Base-by-base conservation (phyloP, 2,329 filamentous ascomycete genomes). In the Arthroderma sp. region DNA sequence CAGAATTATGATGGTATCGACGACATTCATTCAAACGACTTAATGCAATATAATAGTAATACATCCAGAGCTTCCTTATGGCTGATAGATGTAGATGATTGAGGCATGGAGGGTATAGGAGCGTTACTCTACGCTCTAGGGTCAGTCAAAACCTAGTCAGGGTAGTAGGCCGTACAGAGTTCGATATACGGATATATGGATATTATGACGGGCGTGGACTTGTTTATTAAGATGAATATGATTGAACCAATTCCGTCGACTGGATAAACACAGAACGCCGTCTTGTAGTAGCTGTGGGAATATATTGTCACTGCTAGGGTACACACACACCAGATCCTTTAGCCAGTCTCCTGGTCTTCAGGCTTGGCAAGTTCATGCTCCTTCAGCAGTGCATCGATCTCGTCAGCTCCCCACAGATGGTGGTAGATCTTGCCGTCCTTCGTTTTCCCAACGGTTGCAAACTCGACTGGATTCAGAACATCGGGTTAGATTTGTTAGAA, bases 361-460 rank as follows among this genome's bases (percentile, higher is more conserved):
- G 84, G 82, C 80, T 95, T 97, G 61, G 89, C 91, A 71, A 98
- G 76, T 66, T 91, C 91, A 68, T 98, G 91, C 79, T 97, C 89
- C 80, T 91, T 95, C 67, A 98, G 78, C 72, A 98, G 78, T 54
- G 86, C 84, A 70, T 89, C 91, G 68, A 98, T 98, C 79, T 97
- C 93, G 64, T 98, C 91, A 47, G 91, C 91, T 66, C 84, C 87
- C 93, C 93, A 98, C 61, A 98, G 81, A 71, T 95, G 88, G 76
- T 98, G 93, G 78, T 97, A 98, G 74, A 98, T 91, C 78, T 91
- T 93, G 68, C 93, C 93, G 64, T 91, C 84, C 74, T 90, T 86
- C 64, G 91, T 97, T 77, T 91, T 89, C 66, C 93, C 94, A 61
- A 98, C 91, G 33, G 94, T 98, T 65, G 93, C 94, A 70, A 98